phyloP scores from a whole-genome alignment of 2,329 filamentous ascomycete genomes.

The Paraphaeosphaeria minitans region DNA sequence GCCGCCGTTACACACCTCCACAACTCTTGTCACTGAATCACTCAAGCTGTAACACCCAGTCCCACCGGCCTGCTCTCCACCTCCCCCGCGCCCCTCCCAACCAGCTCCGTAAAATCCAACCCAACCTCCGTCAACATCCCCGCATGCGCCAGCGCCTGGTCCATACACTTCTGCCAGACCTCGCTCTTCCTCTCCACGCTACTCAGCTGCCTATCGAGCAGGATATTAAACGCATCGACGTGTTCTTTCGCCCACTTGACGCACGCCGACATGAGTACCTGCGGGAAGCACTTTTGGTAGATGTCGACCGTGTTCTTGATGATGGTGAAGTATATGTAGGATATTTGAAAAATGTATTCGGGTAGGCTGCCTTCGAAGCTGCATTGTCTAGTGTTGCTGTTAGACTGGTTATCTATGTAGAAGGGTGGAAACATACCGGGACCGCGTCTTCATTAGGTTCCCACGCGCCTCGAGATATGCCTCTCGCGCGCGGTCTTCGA shows the following conservation, averaged over 20 bases:
- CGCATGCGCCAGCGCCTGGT: constrained; percentile 79
- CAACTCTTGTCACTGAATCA: background rate
- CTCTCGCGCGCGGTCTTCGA: constrained; percentile 86
- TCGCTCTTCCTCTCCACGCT: constrained; percentile 75
- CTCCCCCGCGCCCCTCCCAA: constrained; percentile 57
- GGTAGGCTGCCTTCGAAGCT: constrained; percentile 94
- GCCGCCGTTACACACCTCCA: background rate
- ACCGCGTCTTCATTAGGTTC: constrained; percentile 77
- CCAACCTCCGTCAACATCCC: constrained; percentile 82
- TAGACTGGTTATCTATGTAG: constrained; percentile 17
- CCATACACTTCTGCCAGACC: constrained; percentile 83
- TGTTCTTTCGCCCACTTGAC: constrained; percentile 99
- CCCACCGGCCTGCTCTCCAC: constrained; percentile 27
- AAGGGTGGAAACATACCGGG: constrained; percentile 62
- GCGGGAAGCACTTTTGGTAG: constrained; percentile 79
- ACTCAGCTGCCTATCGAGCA: constrained; percentile 83
- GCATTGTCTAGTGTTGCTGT: constrained; percentile 69
- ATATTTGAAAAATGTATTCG: constrained; percentile 92
- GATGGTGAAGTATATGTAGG: constrained; percentile 92
- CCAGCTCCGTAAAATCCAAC: constrained; percentile 83
- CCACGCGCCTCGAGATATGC: constrained; percentile 82
- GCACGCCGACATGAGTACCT: constrained; percentile 87
- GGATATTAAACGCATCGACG: constrained; percentile 85
- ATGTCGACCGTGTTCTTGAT: constrained; percentile 91
- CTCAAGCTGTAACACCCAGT: constrained; percentile 30